Base-by-base conservation (phyloP, 2,329 filamentous ascomycete species). In the Ascochyta fabae region DNA sequence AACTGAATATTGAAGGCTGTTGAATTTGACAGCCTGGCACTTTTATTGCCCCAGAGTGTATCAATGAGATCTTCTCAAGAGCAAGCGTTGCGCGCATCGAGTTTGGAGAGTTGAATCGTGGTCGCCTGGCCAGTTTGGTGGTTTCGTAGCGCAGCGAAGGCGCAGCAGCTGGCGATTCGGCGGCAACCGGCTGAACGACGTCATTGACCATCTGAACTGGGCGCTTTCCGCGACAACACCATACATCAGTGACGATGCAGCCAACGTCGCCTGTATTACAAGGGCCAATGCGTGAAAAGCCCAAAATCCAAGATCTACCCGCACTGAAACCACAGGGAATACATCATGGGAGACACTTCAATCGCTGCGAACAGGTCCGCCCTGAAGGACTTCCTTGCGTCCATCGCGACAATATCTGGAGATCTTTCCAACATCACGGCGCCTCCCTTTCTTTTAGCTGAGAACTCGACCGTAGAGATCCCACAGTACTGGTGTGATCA, bases 401-500 rank as follows among this genome's bases (percentile, higher is more conserved):
- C 76, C 0, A 78, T 80, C 42, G 74, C 78, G 27, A 79, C 77
- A 1, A 78, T 80, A 49, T 76, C 74, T 65, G 79, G 79, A 33
- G 78, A 80, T 53, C 69, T 80, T 6, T 75, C 70, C 39, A 80
- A 78, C 48, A 80, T 80, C 50, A 80, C 79, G 8, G 79, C 78
- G 0, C 79, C 79, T 3, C 78, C 78, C 3, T 80, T 80, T 53
- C 72, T 81, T 6, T 67, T 81, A 0, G 76, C 76, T 3, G 72
- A 77, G 48, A 76, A 79, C 45, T 79, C 77, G 0, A 80, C 79
- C 1, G 77, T 77, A 4, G 77, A 80, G 48, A 75, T 80, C 46
- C 78, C 79, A 12, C 74, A 78, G 22, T 80, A 79, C 58, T 80
- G 77, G 77, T 78, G 77, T 26, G 77, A 80, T 41, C 75, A 79